Percentiles rank a stretch among this genome's conserved stretches.
Evolutionary conservation across 1,139 yeast species (phyloP).

Genomic region (Taphrina wiesneri): DNA sequence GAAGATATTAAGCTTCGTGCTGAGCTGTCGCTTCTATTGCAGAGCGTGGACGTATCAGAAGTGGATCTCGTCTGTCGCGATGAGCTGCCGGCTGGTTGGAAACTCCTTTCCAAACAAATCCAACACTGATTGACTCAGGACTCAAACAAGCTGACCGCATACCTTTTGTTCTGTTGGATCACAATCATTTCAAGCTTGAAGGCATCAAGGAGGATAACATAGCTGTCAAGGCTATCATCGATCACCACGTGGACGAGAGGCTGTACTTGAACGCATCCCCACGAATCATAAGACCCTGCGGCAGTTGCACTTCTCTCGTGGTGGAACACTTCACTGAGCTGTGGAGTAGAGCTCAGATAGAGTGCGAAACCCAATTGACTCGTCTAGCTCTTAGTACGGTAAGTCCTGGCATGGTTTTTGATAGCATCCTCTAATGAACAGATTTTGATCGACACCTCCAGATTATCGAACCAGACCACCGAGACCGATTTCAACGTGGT

Average conservation of each 20-base stretch:
- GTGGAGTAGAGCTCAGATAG: conserved; percentile 38
- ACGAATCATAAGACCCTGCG: conserved; percentile 60
- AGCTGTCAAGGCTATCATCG: conserved; percentile 64
- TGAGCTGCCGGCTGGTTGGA: conserved; percentile 51
- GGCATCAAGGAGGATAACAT: conserved; percentile 42
- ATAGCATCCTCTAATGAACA: conserved; percentile 42
- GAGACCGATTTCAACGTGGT: conserved; percentile 55
- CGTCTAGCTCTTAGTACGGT: conserved; percentile 65
- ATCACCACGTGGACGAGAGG: conserved; percentile 80
- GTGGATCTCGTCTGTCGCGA: conserved; percentile 64
- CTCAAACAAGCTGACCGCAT: not conserved
- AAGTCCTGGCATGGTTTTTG: conserved; percentile 50
- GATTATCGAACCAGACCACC: conserved; percentile 52
- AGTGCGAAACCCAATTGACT: conserved; percentile 45
- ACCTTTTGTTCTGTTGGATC: conserved; percentile 70
- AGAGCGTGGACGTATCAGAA: conserved; percentile 53
- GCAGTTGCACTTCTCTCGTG: conserved; percentile 78
- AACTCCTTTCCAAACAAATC: not conserved
- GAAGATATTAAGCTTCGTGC: conserved; percentile 67
- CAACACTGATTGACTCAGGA: conserved; percentile 9
- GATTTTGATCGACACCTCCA: conserved; percentile 37
- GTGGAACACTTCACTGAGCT: conserved; percentile 59
- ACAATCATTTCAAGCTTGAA: conserved; percentile 66
- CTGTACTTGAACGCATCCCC: conserved; percentile 53
- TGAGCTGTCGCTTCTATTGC: conserved; percentile 63